Percentiles rank a stretch among this genome's conserved stretches.
Evolutionary conservation across 371 early-diverging fungal genomes (phyloP).

Genomic region (Lichtheimia ramosa): DNA sequence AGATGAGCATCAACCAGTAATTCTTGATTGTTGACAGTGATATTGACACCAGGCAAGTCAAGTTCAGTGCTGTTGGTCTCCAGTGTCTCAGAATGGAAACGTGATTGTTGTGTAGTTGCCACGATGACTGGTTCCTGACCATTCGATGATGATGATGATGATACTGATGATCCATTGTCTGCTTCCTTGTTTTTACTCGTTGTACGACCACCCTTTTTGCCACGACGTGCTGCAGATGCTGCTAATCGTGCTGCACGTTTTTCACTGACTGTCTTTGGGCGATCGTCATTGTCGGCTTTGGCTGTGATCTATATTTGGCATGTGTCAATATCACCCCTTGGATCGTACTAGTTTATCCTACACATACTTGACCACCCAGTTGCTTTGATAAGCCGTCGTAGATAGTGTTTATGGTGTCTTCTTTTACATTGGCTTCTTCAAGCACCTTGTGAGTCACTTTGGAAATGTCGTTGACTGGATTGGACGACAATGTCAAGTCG

Average conservation of each 20-base stretch:
- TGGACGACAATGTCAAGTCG: constrained; percentile 33
- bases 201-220: background rate
- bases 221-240: constrained; percentile 36
- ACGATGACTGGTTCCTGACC: constrained; percentile 43
- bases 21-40: constrained; percentile 62
- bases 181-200: no score
- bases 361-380: background rate
- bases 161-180: background rate
- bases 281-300: background rate
- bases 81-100: constrained; percentile 85
- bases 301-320: background rate
- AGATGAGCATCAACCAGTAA: constrained; percentile 69
- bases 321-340: background rate
- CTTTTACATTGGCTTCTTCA: constrained; percentile 55
- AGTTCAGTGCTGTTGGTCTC: constrained; percentile 59
- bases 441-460: constrained; percentile 70
- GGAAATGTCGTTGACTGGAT: constrained; percentile 35
- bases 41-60: constrained; percentile 76
- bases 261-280: background rate
- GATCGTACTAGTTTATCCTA: background rate
- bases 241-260: constrained; percentile 17
- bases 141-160: no score
- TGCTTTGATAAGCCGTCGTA: constrained; percentile 2
- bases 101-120: constrained; percentile 80
- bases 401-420: background rate